These are phyloP conservation scores for Tylopilus rubrobrunneus DNA, from an alignment of 768 basidiomycete genomes.

Conservation along the genomic window DNA sequence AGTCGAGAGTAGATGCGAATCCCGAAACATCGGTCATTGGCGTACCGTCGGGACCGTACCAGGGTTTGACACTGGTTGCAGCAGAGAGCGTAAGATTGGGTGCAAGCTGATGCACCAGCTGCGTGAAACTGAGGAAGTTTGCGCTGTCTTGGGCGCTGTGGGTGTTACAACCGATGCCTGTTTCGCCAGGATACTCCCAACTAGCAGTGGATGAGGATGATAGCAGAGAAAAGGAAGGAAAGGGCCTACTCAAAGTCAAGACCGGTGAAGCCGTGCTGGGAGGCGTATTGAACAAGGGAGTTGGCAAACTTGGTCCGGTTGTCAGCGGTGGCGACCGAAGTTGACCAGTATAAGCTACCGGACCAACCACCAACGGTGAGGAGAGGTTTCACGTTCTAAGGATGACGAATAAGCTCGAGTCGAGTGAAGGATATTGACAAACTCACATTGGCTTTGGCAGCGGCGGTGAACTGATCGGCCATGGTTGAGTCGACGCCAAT, in stretches of 20 bases:
- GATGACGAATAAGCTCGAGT: background rate
- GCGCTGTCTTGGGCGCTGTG: slow-evolving; percentile 60
- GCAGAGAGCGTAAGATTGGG: slow-evolving; percentile 66
- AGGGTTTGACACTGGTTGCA: slow-evolving; percentile 66
- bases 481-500: background rate
- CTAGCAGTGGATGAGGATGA: slow-evolving; percentile 32
- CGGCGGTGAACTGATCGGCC: slow-evolving; percentile 20
- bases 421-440: background rate
- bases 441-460: slow-evolving; percentile 27
- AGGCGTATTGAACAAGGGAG: slow-evolving; percentile 46
- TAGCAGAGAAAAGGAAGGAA: background rate
- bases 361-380: slow-evolving; percentile 68
- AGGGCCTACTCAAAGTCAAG: slow-evolving; percentile 62
- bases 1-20: slow-evolving; percentile 70
- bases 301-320: slow-evolving; percentile 59
- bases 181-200: slow-evolving; percentile 80
- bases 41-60: slow-evolving; percentile 50
- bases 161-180: slow-evolving; percentile 69
- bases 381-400: slow-evolving; percentile 51
- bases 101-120: slow-evolving; percentile 57
- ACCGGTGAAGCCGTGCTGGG: slow-evolving; percentile 52
- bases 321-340: slow-evolving; percentile 46
- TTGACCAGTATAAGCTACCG: slow-evolving; percentile 60
- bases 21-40: slow-evolving; percentile 60
- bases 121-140: slow-evolving; percentile 77